Evolutionary conservation across 768 basidiomycete genomes (phyloP), one percentile per base, ranked within the genome.

Genomic region (Hygrocybe coccinea): DNA sequence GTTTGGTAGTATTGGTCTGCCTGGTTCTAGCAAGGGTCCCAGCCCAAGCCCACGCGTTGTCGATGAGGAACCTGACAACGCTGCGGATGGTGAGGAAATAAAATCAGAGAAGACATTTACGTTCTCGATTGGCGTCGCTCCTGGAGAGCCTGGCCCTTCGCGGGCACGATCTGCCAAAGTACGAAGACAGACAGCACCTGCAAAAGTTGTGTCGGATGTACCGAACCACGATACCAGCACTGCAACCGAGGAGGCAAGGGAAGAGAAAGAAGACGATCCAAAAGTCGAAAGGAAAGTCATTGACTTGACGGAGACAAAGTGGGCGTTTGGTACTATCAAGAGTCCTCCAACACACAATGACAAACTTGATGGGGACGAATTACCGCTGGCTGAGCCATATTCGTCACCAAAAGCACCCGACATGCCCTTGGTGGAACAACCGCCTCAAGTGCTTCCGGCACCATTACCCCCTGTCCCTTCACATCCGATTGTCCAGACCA

Each of bases 271-370:
- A 33, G 39, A 43, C 25, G 48, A 9, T 14, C 46, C 15, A 9
- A 55, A 24, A 15, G 61, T 58, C 15, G 57, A 56, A 22, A 66
- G 62, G 21, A 34, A 24, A 3, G 60, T 72, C 21, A 60, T 73
- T 17, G 75, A 75, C 54, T 56, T 70, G 58, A 72, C 69, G 7
- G 66, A 64, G 36, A 53, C 52, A 45, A 82, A 77, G 64, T 84
- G 81, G 83, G 76, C 78, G 64, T 85, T 85, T 64, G 84, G 84
- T 15, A 78, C 79, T 36, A 76, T 78, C 14, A 64, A 59, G 39
- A 43, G 17, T 19, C 45, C 52, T 8, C 7, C n/a, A 29, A 21
- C 33, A 3, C n/a, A 37, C 15, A 3, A 14, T 9, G 50, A 15
- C 17, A 19, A 25, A 17, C 29, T 53, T 8, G 34, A 37, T 36